These are phyloP conservation scores for Candida oleophila DNA, from an alignment of 805 yeast species.

Conservation along the genomic window DNA sequence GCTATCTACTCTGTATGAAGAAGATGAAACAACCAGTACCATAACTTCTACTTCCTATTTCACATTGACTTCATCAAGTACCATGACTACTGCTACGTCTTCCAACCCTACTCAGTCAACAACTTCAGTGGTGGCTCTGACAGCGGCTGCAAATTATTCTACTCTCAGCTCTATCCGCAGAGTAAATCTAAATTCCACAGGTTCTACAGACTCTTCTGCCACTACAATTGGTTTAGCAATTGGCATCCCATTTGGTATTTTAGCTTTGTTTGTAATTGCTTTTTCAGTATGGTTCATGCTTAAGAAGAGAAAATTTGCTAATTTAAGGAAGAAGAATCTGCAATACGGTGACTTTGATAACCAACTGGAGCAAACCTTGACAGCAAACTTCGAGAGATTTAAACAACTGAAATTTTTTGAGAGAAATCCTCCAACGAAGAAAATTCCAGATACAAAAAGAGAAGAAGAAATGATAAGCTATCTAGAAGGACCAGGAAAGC, in stretches of 20 bases:
- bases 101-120: not conserved
- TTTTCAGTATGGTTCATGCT: slow-evolving; percentile 20
- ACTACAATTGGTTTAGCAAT: slow-evolving; percentile 29
- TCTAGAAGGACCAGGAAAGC: not conserved
- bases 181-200: not conserved
- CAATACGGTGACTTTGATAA: not conserved
- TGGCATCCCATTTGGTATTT: slow-evolving; percentile 31
- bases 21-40: not conserved
- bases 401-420: not conserved
- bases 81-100: not conserved
- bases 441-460: too few relatives aligned
- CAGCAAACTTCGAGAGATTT: not conserved
- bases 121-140: not conserved
- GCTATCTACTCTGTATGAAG: not conserved
- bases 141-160: not conserved
- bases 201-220: slow-evolving; percentile 9
- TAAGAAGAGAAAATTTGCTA: slow-evolving; percentile 13
- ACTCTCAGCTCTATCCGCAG: not conserved
- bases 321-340: not conserved
- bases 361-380: not conserved
- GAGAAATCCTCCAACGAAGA: not conserved
- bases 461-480: not conserved
- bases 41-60: not conserved
- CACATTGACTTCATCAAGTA: not conserved
- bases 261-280: slow-evolving; percentile 20